Evolutionary conservation across 805 yeast species (phyloP).

Genomic region (Wickerhamiella spandovensis): DNA sequence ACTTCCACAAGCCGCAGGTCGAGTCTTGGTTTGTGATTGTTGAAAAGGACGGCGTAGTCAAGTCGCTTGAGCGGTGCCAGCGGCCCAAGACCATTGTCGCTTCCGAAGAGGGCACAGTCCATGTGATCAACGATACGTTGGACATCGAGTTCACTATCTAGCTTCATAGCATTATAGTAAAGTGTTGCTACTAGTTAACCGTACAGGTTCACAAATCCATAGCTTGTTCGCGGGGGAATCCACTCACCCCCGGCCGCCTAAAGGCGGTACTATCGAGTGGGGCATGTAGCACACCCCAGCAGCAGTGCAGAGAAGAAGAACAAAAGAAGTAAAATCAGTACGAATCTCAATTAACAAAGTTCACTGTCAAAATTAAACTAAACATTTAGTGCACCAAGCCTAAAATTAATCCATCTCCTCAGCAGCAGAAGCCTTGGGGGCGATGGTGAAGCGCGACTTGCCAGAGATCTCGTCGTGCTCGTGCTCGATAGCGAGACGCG

Average conservation of each 20-base stretch:
- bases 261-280: too few species aligned
- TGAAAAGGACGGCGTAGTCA: constrained; percentile 37
- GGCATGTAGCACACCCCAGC: too few species aligned
- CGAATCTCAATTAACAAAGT: not conserved
- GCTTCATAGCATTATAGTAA: too few species aligned
- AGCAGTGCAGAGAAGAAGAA: too few species aligned
- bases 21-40: constrained; percentile 86
- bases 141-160: constrained; percentile 14
- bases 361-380: constrained; percentile 1
- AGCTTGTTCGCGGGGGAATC: too few species aligned
- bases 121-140: constrained; percentile 18
- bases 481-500: constrained; percentile 28
- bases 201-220: too few species aligned
- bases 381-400: not conserved
- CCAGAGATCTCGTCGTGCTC: constrained; percentile 23
- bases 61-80: constrained; percentile 61
- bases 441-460: constrained; percentile 22
- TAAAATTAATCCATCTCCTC: constrained; percentile 23
- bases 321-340: too few species aligned
- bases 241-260: too few species aligned
- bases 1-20: constrained; percentile 79
- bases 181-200: too few species aligned
- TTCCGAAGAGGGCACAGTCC: constrained; percentile 7
- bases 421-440: constrained; percentile 24
- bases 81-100: constrained; percentile 29